These are phyloP conservation scores for Lonicera japonica DNA, from an alignment of 129 eudicot species.

Conservation along the genomic window DNA sequence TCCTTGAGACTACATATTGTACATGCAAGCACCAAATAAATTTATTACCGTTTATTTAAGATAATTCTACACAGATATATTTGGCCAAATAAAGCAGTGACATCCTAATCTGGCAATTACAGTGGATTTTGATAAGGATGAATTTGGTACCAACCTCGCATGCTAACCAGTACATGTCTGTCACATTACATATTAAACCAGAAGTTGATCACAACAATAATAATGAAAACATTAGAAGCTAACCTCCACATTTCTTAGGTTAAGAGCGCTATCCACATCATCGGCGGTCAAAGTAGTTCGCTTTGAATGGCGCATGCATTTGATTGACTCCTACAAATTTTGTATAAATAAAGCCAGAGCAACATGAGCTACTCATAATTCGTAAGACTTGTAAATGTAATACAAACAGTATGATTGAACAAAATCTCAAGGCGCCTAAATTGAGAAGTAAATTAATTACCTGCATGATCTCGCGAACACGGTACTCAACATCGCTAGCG, in stretches of 20 bases:
- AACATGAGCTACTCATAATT: background rate
- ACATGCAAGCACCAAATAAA: background rate
- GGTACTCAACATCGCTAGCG: conserved; percentile 82
- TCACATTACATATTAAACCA: too few species aligned
- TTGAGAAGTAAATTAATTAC: conserved; percentile 16
- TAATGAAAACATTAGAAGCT: background rate
- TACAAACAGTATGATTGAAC: too few species aligned
- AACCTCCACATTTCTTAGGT: conserved; percentile 77
- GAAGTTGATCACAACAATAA: too few species aligned
- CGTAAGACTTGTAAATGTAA: too few species aligned
- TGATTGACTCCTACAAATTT: conserved; percentile 66
- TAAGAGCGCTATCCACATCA: conserved; percentile 81
- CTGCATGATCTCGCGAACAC: conserved; percentile 97
- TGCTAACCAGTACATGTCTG: too few species aligned
- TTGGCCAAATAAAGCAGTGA: too few species aligned
- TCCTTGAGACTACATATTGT: background rate
- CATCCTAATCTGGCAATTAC: too few species aligned
- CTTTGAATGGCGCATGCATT: conserved; percentile 92
- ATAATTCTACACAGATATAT: too few species aligned
- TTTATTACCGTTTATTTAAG: too few species aligned
- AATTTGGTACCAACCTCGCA: too few species aligned
- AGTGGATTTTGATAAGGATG: too few species aligned
- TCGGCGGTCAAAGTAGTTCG: conserved; percentile 68
- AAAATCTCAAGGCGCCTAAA: too few species aligned
- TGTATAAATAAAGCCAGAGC: background rate